Evolutionary conservation across 2,329 filamentous ascomycete species (phyloP), one percentile per base, ranked within the genome.

Genomic region (Curvularia sp.): DNA sequence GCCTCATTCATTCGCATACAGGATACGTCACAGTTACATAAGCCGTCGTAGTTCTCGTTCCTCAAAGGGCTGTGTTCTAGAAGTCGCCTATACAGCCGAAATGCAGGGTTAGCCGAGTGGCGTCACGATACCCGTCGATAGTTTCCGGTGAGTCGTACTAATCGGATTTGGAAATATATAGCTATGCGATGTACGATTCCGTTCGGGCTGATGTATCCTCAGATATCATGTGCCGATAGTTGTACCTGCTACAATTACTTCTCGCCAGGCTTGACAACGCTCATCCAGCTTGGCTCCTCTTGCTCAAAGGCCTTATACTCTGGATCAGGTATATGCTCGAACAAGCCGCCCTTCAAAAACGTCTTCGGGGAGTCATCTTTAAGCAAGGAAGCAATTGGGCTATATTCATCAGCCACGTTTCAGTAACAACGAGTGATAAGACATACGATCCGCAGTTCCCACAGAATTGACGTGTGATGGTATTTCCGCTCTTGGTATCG

Each of bases 361-460:
- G 65, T 2, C 5, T 48, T 66, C 1, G 63, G 56, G 4, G 63
- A 49, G 18, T 69, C 63, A 1, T 58, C 55, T 3, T 47, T 51
- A 2, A 64, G 8, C 8, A 72, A 18, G 1, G 69, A 66, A 12
- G 54, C 57, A 6, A 75, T 49, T 0, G 72, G 72, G 38, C 73
- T 75, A 7, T 8, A 4, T 6, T 20, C 15, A 4, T 56, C n/a
- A 55, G 67, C 55, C 56, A 49, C 22, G 24, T 20, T 30, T 12
- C 15, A 13, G 1, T 2, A 4, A 35, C 15, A 8, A 20, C 15
- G 2, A 15, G n/a, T 13, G 26, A n/a, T 28, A 30, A 0, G 8
- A 53, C 67, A 55, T 53, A 72, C 71, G 64, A 69, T 28, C 73
- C 73, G 51, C 73, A 75, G n/a, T 64, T 66, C 7, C 66, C 54